Evolutionary conservation across 176 grass and related monocot genomes (phyloP), one percentile per base, ranked within the genome.

Genomic region (Leersia perrieri): DNA sequence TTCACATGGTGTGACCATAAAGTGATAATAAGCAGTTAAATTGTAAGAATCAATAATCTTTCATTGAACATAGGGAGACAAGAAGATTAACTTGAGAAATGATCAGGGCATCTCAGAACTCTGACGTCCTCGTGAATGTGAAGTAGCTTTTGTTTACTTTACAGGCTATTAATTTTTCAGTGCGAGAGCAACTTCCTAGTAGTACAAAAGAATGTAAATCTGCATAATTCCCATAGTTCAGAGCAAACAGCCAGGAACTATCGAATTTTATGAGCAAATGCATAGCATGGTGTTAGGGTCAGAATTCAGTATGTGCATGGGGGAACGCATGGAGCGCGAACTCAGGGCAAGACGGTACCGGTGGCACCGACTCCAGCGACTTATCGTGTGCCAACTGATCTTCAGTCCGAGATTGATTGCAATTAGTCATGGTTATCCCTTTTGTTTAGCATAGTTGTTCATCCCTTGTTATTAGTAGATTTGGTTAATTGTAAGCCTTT

Each of bases 1-100:
- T 99, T 99, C 76, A 93, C 96, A 87, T 99, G 96, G 75, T 95
- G 96, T 39, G 96, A 99, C 96, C 96, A 95, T 87, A 65, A 90
- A 86, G 13, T 9, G 39, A 82, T 77, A 83, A 85, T 10, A 72
- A 84, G 79, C 9, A 61, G 36, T 69, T 49, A 78, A 76, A 80
- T 20, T 74, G 33, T 62, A 27, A 84, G 27, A 88, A 80, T 57
- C 53, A 85, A 65, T 71, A 42, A 65, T 41, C 11, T 68, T 70
- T 68, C 3, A 1, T 14, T 53, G 23, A 64, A n/a, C 27, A 80
- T 66, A 80, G 51, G 5, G 27, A 65, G 20, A 15, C 68, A 76
- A 35, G 66, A 28, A 47, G 68, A 60, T 61, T 75, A 13, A 80
- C 81, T 99, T 87, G 96, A 99, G 86, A 99, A 91, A 89, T 99